Percentiles rank a stretch among this genome's conserved stretches.
Conservation (phyloP, 129 eudicot genomes). For the Chrysanthemum seticuspe region DNA sequence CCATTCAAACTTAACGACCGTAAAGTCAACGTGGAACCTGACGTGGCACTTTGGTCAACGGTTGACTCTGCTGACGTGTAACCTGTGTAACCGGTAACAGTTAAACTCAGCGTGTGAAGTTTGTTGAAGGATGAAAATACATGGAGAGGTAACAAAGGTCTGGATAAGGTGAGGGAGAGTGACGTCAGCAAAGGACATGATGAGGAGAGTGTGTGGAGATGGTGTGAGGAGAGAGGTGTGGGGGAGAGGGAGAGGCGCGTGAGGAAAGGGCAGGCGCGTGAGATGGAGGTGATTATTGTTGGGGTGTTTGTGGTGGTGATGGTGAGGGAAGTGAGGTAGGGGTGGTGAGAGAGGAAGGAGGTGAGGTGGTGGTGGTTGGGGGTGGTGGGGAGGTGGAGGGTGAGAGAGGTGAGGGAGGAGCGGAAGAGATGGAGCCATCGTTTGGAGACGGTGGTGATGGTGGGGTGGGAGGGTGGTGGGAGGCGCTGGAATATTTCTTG, state of each 20-base stretch:
- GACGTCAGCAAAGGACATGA: slow-evolving; percentile 48
- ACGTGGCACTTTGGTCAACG: background rate
- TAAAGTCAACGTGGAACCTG: slow-evolving; percentile 28
- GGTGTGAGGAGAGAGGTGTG: slow-evolving; percentile 38
- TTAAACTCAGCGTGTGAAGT: slow-evolving; percentile 33
- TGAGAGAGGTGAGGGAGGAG: slow-evolving; percentile 58
- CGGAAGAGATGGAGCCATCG: slow-evolving; percentile 70
- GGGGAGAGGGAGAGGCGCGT: slow-evolving; percentile 43
- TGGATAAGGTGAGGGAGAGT: slow-evolving; percentile 39
- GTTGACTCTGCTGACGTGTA: background rate
- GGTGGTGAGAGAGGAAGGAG: slow-evolving; percentile 41
- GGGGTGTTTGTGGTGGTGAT: slow-evolving; percentile 26
- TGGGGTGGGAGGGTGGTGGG: slow-evolving; percentile 51
- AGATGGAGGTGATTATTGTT: slow-evolving; percentile 30
- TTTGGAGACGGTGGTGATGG: slow-evolving; percentile 51
- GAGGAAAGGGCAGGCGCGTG: slow-evolving; percentile 48
- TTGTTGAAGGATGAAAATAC: slow-evolving; percentile 30
- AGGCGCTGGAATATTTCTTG: slow-evolving; percentile 82
- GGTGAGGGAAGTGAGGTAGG: slow-evolving; percentile 44
- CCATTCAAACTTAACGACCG: slow-evolving; percentile 49
- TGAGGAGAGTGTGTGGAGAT: slow-evolving; percentile 44
- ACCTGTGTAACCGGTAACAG: slow-evolving; percentile 22
- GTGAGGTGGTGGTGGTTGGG: slow-evolving; percentile 16
- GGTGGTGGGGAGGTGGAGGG: slow-evolving; percentile 40
- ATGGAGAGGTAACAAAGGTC: slow-evolving; percentile 38